These are phyloP conservation scores for Gloeophyllum trabeum DNA, from an alignment of 768 basidiomycete species.

Conservation along the genomic window DNA sequence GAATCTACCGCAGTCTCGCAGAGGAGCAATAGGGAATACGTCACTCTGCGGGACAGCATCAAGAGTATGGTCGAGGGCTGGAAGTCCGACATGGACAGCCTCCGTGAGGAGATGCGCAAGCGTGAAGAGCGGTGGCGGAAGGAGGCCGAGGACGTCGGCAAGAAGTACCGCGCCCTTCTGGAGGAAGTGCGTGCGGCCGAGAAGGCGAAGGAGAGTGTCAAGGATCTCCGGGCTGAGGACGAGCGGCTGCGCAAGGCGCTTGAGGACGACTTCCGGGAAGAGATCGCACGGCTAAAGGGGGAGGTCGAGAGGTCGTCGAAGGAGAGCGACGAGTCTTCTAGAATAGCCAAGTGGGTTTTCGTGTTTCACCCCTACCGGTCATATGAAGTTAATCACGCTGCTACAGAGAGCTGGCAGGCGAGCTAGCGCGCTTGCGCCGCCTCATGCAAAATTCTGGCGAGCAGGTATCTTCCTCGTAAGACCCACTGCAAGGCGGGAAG, in stretches of 20 bases:
- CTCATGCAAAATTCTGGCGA: slow-evolving; percentile 50
- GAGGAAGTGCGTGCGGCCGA: slow-evolving; percentile 52
- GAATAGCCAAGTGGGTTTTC: slow-evolving; percentile 48
- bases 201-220: slow-evolving; percentile 31
- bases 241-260: slow-evolving; percentile 39
- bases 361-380: not conserved
- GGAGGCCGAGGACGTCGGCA: slow-evolving; percentile 58
- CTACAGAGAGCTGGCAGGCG: slow-evolving; percentile 43
- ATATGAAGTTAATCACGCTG: slow-evolving; percentile 6
- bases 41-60: slow-evolving; percentile 65
- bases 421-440: slow-evolving; percentile 58
- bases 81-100: slow-evolving; percentile 59
- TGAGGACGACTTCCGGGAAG: slow-evolving; percentile 47
- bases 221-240: slow-evolving; percentile 39
- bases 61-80: slow-evolving; percentile 64
- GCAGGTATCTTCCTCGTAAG: too few relatives aligned
- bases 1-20: slow-evolving; percentile 71
- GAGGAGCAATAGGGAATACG: slow-evolving; percentile 77
- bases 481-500: too few relatives aligned
- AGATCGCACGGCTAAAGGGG: slow-evolving; percentile 40
- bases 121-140: slow-evolving; percentile 57
- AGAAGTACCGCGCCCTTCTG: slow-evolving; percentile 56
- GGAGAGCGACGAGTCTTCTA: slow-evolving; percentile 44
- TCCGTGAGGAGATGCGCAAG: slow-evolving; percentile 65
- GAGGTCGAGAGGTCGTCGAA: slow-evolving; percentile 41